Percentiles rank a stretch among this genome's conserved stretches.
Conservation (phyloP, 1,139 yeast species). For the Ogataea hybrid region DNA sequence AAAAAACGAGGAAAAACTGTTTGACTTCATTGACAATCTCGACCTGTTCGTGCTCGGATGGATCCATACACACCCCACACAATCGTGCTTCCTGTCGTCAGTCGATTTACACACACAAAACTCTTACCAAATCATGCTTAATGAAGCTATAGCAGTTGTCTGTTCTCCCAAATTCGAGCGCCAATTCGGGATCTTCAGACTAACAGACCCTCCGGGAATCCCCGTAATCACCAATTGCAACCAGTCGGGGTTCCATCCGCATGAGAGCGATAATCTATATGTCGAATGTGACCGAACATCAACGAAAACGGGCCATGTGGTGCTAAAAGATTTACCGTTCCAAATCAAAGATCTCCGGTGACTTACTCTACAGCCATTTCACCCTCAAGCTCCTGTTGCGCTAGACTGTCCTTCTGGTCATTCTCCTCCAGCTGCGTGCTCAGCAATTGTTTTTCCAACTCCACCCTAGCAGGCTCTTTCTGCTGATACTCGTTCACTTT, state of each 20-base stretch:
- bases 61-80: conserved; percentile 71
- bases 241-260: conserved; percentile 54
- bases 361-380: conserved; percentile 12
- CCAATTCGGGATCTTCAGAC: conserved; percentile 52
- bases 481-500: conserved; percentile 49
- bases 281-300: conserved; percentile 38
- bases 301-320: conserved; percentile 47
- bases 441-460: conserved; percentile 29
- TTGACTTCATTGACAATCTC: conserved; percentile 48
- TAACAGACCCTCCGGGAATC: conserved; percentile 62
- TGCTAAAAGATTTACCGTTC: conserved; percentile 44
- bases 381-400: conserved; percentile 24
- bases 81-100: conserved; percentile 58
- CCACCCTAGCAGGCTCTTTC: conserved; percentile 27
- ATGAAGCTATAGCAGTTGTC: conserved; percentile 63
- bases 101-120: conserved; percentile 63
- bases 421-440: conserved; percentile 29
- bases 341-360: conserved; percentile 40
- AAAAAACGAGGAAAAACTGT: conserved; percentile 51
- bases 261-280: conserved; percentile 46
- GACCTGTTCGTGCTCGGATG: conserved; percentile 61
- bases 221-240: conserved; percentile 48
- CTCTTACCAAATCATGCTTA: conserved; percentile 64
- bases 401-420: conserved; percentile 30
- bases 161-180: conserved; percentile 50